phyloP scores from a whole-genome alignment of 345 rosid species.

The Populus pruinosa region DNA sequence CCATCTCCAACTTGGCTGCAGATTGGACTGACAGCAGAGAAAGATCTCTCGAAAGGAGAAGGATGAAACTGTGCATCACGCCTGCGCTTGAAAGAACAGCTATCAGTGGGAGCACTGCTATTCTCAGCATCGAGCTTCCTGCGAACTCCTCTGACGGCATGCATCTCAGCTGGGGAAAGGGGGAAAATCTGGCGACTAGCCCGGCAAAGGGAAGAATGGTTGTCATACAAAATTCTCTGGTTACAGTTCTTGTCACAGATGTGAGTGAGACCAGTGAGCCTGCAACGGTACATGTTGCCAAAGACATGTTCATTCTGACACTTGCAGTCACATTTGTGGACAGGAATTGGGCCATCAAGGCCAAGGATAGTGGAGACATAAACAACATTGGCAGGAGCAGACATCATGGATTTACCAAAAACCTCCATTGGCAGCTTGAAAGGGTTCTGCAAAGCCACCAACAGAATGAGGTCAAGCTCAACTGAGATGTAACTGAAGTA shows the following conservation, averaged over 20 bases:
- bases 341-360: conserved; percentile 60
- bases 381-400: conserved; percentile 74
- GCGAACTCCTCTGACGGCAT: conserved; percentile 89
- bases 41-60: conserved; percentile 96
- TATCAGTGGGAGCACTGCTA: conserved; percentile 54
- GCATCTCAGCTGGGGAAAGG: conserved; percentile 70
- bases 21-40: conserved; percentile 81
- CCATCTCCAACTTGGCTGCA: conserved; percentile 94
- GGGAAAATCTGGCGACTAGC: conserved; percentile 82
- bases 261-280: conserved; percentile 85
- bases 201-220: conserved; percentile 86
- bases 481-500: background rate
- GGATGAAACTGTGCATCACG: conserved; percentile 65
- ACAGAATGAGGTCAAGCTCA: background rate
- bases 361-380: conserved; percentile 87
- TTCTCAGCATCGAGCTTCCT: conserved; percentile 85
- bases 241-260: conserved; percentile 99
- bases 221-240: conserved; percentile 96
- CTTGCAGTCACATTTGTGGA: conserved; percentile 91
- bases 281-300: conserved; percentile 93
- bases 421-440: conserved; percentile 62
- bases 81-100: conserved; percentile 81
- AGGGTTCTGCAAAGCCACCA: background rate
- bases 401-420: conserved; percentile 60
- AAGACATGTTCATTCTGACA: conserved; percentile 82